These are phyloP conservation scores for Camellia oleifera DNA, from an alignment of 179 eudicot genomes.

Conservation along the genomic window DNA sequence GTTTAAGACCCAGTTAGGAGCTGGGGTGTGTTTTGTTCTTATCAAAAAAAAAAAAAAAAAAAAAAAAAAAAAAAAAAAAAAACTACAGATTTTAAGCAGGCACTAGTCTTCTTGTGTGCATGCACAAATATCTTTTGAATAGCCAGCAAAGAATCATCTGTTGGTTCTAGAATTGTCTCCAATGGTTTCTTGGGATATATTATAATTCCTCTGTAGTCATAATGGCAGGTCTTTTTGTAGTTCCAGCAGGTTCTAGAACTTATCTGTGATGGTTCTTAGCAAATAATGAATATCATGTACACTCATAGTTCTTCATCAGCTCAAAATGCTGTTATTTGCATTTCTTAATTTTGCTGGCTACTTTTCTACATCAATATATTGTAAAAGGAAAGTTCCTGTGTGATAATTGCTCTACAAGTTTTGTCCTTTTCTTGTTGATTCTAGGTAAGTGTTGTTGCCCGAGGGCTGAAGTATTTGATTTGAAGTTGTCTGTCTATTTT, in stretches of 20 bases:
- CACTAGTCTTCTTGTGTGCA: not conserved
- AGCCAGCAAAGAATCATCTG: not conserved
- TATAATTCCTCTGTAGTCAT: not conserved
- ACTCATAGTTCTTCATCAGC: not conserved
- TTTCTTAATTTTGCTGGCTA: not conserved
- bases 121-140: not conserved
- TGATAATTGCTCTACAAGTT: not conserved
- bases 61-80: too few species aligned
- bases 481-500: slow-evolving; percentile 10
- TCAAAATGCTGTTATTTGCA: slow-evolving; percentile 4
- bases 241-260: not conserved
- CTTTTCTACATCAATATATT: slow-evolving; percentile 5
- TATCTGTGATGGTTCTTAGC: not conserved
- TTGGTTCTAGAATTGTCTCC: not conserved
- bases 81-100: not conserved
- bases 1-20: not conserved
- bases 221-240: not conserved
- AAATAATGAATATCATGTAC: not conserved
- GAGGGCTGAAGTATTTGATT: slow-evolving; percentile 9
- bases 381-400: not conserved
- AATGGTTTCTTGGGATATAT: not conserved
- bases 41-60: not conserved
- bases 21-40: not conserved
- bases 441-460: not conserved
- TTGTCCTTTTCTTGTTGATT: not conserved